These are phyloP conservation scores for Radiomyces spectabilis DNA, from an alignment of 192 early-diverging fungal genomes.

Conservation along the genomic window DNA sequence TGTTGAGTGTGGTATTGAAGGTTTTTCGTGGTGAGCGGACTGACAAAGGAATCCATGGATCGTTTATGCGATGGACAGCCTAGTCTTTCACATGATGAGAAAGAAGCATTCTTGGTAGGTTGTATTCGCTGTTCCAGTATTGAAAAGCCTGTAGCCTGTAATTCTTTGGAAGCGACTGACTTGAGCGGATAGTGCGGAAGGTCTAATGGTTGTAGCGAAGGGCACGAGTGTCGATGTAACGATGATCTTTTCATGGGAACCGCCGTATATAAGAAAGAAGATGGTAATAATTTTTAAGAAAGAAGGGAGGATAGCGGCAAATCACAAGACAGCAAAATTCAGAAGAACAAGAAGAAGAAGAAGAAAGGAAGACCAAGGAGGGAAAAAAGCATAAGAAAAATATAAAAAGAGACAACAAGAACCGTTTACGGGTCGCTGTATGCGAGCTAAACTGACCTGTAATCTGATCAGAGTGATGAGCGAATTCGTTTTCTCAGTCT, in stretches of 20 bases:
- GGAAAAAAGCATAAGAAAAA: background rate
- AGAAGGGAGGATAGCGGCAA: background rate
- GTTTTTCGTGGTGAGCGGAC: background rate
- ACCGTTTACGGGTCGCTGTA: too few relatives aligned
- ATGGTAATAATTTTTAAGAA: background rate
- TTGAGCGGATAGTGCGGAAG: too few relatives aligned
- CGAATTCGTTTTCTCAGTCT: too few relatives aligned
- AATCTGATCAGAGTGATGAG: too few relatives aligned
- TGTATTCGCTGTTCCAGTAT: background rate
- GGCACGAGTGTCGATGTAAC: too few relatives aligned
- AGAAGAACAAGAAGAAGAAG: background rate
- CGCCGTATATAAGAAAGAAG: background rate
- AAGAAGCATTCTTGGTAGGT: background rate
- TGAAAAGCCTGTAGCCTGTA: too few relatives aligned
- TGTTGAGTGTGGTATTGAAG: background rate
- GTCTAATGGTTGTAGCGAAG: background rate
- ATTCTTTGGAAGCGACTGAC: too few relatives aligned
- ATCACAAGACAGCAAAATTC: background rate
- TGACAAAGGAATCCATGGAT: background rate
- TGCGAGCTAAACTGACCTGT: too few relatives aligned
- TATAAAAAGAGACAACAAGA: background rate
- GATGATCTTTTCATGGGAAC: background rate
- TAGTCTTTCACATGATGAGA: background rate
- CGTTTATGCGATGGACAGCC: background rate
- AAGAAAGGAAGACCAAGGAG: constrained; percentile 1